Conservation (phyloP, 1,284 basidiomycete species). For the Sporisorium sorghi region DNA sequence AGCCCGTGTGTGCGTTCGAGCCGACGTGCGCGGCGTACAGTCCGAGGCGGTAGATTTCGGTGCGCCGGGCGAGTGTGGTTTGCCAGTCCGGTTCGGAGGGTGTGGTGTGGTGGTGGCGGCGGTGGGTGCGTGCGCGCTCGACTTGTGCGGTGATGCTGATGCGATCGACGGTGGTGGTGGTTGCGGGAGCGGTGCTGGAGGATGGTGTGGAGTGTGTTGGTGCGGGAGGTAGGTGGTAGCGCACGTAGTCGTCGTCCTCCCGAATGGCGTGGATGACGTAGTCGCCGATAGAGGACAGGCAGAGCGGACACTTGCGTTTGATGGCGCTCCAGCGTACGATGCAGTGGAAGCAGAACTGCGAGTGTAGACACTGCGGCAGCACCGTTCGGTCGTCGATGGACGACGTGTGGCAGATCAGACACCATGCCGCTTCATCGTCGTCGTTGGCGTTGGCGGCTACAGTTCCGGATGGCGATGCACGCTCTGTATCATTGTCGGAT, state of each 20-base stretch:
- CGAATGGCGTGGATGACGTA: slow-evolving; percentile 64
- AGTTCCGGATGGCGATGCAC: too few species aligned
- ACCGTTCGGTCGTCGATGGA: slow-evolving; percentile 62
- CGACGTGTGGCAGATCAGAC: slow-evolving; percentile 65
- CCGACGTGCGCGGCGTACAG: slow-evolving; percentile 66
- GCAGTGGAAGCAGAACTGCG: slow-evolving; percentile 68
- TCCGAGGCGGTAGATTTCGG: slow-evolving; percentile 56
- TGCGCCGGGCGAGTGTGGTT: slow-evolving; percentile 48
- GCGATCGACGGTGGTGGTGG: background rate
- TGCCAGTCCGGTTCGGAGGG: slow-evolving; percentile 31
- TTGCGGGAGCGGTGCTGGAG: background rate
- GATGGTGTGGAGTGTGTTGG: background rate
- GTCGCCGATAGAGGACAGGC: slow-evolving; percentile 55
- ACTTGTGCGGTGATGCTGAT: background rate
- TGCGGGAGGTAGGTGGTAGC: slow-evolving; percentile 53
- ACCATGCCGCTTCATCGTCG: slow-evolving; percentile 51
- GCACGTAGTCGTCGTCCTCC: slow-evolving; percentile 61
- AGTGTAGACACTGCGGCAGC: slow-evolving; percentile 62
- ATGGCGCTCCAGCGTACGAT: slow-evolving; percentile 65
- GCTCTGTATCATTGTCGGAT: too few species aligned
- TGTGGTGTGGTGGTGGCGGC: background rate
- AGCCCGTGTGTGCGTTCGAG: slow-evolving; percentile 62
- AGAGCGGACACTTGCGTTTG: slow-evolving; percentile 66
- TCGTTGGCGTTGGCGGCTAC: background rate
- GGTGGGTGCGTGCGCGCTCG: slow-evolving; percentile 6